Evolutionary conservation across 2,329 filamentous ascomycete genomes (phyloP), one percentile per base, ranked within the genome.

Genomic region (Pyrenochaeta sp.): DNA sequence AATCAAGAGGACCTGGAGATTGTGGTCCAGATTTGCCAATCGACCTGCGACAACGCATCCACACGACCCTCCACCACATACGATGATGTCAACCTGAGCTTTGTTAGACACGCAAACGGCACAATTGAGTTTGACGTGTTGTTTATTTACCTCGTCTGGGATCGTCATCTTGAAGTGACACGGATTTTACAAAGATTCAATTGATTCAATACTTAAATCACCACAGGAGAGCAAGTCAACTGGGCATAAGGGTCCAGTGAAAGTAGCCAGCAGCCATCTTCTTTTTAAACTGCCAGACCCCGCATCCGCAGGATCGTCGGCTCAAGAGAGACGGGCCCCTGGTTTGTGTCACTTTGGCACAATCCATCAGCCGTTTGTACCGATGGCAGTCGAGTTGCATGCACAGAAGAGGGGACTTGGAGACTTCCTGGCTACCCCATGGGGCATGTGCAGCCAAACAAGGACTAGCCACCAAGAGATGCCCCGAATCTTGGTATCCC

Each of bases 11-110:
- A 89, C 86, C 61, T 79, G 87, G 72, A 80, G 87, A 22, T 83
- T 89, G 65, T 87, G 87, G 67, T 90, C 87, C 52, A 90, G 73
- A 56, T 90, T 90, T 63, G 88, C 88, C 63, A 91, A 72, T 44
- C 84, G 84, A 49, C 66, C 68, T 48, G 75, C 76, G 24, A 78
- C 76, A 14, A 78, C 75, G 42, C 65, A 72, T 60, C 79, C 84
- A 50, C 80, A 83, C 66, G 85, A 88, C 41, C 87, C 87, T 62
- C 88, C 88, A 61, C 88, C 88, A 55, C 84, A 87, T 20, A 90
- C 86, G 59, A 90, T 90, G 59, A 91, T 90, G 67, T 90, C 88
- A 63, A 89, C 88, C 65, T 68, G 28, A n/a, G 9, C 10, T 23
- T 31, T 17, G 37, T 63, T 17, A 53, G 49, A n/a, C n/a, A n/a